Evolutionary conservation across 1,284 basidiomycete species (phyloP), one percentile per base, ranked within the genome.

Genomic region (Mycena citricolor): DNA sequence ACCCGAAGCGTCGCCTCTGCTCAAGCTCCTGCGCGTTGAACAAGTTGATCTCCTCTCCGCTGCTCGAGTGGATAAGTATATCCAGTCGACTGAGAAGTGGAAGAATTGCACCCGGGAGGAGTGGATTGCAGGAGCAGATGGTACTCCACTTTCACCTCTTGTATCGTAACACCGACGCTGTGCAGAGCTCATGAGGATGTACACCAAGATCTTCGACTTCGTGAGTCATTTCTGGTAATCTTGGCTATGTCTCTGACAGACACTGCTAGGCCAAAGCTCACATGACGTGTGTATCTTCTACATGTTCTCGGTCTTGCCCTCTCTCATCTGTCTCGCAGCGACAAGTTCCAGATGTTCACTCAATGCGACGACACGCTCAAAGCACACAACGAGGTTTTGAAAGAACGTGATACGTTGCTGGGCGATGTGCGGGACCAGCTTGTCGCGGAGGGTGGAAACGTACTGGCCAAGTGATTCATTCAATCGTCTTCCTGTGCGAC

Each of bases 171-270:
- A 26, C 16, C 24, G 22, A 13, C 5, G 23, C 13, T 22, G 5
- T 8, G 0, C 32, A 48, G 47, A 40, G 17, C 36, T 48, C 17
- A 25, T 28, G 14, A 29, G 22, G 20, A 12, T 20, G 11, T 48
- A 43, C 23, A 10, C n/a, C 8, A 48, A 43, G 37, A 49, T 49
- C 16, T 49, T 49, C 30, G 47, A 49, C 16, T 44, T 40, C 20
- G 42, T 49, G 30, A 21, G 42, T 40, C n/a, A n/a, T n/a, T n/a
- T n/a, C n/a, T n/a, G n/a, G n/a, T n/a, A n/a, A n/a, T 16, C 11
- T 31, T 29, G n/a, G 14, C 19, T 37, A 20, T 12, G 1, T 29
- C 20, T 12, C 13, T 23, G 12, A 12, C 10, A 6, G 8, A 6
- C 2, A 1, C 8, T 20, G n/a, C 23, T 16, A 49, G 47, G 42